Percentiles rank a stretch among this genome's conserved stretches.
Conservation (phyloP, 192 early-diverging fungal species). For the Pecoramyces ruminantium region DNA sequence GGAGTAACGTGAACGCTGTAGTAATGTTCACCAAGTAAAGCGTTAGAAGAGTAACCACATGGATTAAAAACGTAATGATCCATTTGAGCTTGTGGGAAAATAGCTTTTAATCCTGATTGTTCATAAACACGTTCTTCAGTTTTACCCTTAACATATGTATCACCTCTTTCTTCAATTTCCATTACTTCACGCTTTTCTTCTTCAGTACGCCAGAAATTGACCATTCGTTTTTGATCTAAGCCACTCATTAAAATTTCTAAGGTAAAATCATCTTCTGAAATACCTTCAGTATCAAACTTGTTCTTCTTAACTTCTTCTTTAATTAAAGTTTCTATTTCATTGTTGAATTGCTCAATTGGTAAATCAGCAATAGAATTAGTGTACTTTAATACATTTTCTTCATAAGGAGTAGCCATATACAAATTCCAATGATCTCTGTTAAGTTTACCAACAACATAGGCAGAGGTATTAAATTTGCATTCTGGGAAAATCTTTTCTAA, state of each 20-base stretch:
- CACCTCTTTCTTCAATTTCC: conserved; percentile 28
- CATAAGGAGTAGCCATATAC: conserved; percentile 61
- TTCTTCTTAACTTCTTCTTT: not conserved
- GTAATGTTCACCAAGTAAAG: conserved; percentile 72
- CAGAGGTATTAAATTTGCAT: conserved; percentile 30
- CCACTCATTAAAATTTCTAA: conserved; percentile 95
- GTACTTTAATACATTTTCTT: not conserved
- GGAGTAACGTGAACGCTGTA: conserved; percentile 95
- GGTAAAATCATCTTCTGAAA: conserved; percentile 59
- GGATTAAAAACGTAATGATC: conserved; percentile 90
- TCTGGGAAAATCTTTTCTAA: conserved; percentile 27
- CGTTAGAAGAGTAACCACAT: conserved; percentile 94
- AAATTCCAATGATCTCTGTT: conserved; percentile 95
- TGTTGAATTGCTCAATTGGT: not conserved
- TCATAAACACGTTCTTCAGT: conserved; percentile 11
- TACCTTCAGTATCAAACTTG: not conserved
- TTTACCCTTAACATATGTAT: conserved; percentile 15
- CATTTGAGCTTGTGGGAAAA: conserved; percentile 65
- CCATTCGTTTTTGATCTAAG: conserved; percentile 62
- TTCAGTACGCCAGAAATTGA: conserved; percentile 43
- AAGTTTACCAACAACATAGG: conserved; percentile 82
- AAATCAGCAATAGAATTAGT: conserved; percentile 15
- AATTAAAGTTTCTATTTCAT: conserved; percentile 2
- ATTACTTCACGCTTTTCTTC: conserved; percentile 40
- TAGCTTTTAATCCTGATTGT: conserved; percentile 57